Conservation (phyloP, 2,329 filamentous ascomycete genomes). For the Hypoxylon sp. region DNA sequence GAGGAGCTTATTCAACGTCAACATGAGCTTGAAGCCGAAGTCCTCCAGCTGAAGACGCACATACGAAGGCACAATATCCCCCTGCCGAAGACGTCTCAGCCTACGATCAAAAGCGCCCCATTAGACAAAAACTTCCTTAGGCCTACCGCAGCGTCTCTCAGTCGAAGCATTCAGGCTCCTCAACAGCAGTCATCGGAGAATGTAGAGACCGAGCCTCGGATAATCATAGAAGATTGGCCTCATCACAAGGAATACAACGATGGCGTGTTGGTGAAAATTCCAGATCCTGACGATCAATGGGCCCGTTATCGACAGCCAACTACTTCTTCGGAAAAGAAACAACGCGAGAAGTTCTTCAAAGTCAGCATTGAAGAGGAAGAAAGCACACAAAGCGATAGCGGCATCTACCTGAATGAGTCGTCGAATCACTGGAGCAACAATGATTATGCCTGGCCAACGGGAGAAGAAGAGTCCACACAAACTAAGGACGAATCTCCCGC, state of each 20-base stretch:
- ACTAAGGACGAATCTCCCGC: neutral
- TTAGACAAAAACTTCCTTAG: conserved; percentile 9
- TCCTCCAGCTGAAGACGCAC: neutral
- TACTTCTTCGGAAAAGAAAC: neutral
- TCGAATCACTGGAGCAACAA: too few species aligned
- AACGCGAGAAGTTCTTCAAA: neutral
- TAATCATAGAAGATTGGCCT: neutral
- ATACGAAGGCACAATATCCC: neutral
- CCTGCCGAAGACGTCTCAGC: neutral
- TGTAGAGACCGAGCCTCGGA: neutral
- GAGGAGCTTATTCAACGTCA: neutral
- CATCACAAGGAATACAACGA: neutral
- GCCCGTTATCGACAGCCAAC: neutral
- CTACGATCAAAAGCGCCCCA: neutral
- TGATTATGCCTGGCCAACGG: neutral
- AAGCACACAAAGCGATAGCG: neutral
- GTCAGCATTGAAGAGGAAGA: neutral
- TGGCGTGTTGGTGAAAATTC: neutral
- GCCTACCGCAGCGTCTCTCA: conserved; percentile 4
- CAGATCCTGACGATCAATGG: neutral
- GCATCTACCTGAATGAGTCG: neutral
- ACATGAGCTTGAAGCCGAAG: neutral
- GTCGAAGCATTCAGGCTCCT: neutral
- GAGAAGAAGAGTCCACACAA: neutral
- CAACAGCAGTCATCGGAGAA: neutral